phyloP scores from a whole-genome alignment of 768 basidiomycete genomes.

The Pulveroboletus frians region DNA sequence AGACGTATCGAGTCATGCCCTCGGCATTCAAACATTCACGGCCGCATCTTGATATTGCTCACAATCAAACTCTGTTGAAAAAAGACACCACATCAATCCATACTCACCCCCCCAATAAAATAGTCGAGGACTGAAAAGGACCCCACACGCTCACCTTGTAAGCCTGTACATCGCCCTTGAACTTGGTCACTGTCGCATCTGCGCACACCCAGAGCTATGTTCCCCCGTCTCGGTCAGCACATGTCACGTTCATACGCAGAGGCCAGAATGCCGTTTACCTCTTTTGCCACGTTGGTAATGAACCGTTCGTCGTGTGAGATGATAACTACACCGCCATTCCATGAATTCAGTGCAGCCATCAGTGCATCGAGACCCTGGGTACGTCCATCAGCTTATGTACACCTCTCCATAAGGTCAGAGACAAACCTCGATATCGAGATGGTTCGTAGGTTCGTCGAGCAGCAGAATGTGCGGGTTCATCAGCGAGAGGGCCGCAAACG shows the following conservation, averaged over 20 bases:
- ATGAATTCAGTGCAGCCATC: constrained; percentile 72
- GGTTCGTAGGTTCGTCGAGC: constrained; percentile 97
- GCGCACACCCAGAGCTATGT: constrained; percentile 88
- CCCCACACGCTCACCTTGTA: constrained; percentile 64
- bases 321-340: constrained; percentile 90
- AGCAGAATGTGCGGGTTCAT: constrained; percentile 88
- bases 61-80: constrained; percentile 64
- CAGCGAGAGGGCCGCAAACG: constrained; percentile 82
- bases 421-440: constrained; percentile 84
- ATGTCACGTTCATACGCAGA: neutral
- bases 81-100: constrained; percentile 7
- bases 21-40: constrained; percentile 22
- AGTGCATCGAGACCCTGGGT: constrained; percentile 86
- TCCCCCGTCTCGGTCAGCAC: constrained; percentile 4
- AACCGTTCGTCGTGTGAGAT: constrained; percentile 96
- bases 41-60: constrained; percentile 60
- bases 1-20: neutral
- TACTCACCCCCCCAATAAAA: neutral
- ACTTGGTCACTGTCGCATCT: constrained; percentile 75
- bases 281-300: constrained; percentile 82
- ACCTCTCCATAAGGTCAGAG: neutral
- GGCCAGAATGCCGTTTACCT: constrained; percentile 39
- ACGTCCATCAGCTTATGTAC: neutral
- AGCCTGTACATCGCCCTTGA: constrained; percentile 82
- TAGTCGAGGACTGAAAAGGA: neutral